Evolutionary conservation across 495 filamentous ascomycete species (phyloP), one percentile per base, ranked within the genome.

Genomic region (Collariella sp.): DNA sequence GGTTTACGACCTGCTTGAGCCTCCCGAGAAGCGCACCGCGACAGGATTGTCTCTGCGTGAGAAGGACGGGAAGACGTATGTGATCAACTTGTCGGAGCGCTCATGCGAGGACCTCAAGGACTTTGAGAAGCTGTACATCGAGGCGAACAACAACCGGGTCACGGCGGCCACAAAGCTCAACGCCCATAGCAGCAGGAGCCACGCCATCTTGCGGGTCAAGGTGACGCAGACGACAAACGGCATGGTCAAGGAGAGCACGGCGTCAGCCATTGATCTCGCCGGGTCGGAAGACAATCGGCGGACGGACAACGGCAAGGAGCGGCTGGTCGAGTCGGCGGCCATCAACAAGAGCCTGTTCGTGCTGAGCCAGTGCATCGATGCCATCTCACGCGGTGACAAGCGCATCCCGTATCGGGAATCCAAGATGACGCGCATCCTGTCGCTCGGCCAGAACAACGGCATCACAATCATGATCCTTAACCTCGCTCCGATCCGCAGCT

Each of bases 281-380:
- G 93, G 93, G 10, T 95, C 89, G 12, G 93, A 98, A 68, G 93
- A 98, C 65, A 98, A 98, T 67, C 77, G 93, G 22, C 72, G 93
- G 33, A 98, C 93, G 0, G 90, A 95, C 33, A 98, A 98, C 70
- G 88, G 85, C 56, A 94, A 93, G 70, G 89, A 96, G 63, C 76
- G 93, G 13, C 79, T 98, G 74, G 79, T 94, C 2, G 93, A 98
- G 67, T 95, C 89, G n/a, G 89, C 91, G 2, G 94, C 89, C 65
- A 98, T 98, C 75, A 98, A 98, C 76, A 98, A 96, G 73, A 91
- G 85, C 57, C 76, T 98, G 11, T 98, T 98, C 61, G 90, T 95
- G 29, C 73, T 98, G 26, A 89, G 89, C 20, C 90, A 96, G 66
- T 98, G 93, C 62, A 89, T 97, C 41, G 93, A 98, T 70, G 93